Conservation (phyloP, 768 basidiomycete species). For the Rhodotorula paludigena region DNA sequence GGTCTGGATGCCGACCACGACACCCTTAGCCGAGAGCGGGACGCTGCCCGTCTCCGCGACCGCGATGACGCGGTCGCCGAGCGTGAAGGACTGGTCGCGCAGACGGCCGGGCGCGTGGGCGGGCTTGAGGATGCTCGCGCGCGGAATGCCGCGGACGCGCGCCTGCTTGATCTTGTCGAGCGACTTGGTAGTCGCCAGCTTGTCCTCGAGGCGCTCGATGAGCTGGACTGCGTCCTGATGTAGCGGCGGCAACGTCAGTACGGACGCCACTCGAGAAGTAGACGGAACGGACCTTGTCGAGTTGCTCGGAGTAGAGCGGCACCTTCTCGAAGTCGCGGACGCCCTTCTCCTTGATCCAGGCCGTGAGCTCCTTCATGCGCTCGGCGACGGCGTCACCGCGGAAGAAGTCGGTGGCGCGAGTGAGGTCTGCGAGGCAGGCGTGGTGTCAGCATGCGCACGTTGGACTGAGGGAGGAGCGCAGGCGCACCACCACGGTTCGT, state of each 20-base stretch:
- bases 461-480: background rate
- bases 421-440: slow-evolving; percentile 70
- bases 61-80: slow-evolving; percentile 94
- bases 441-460: background rate
- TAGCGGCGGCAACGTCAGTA: background rate
- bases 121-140: slow-evolving; percentile 88
- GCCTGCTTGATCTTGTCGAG: slow-evolving; percentile 73
- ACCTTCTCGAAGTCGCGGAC: slow-evolving; percentile 89
- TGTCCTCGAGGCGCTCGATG: slow-evolving; percentile 72
- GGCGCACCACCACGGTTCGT: slow-evolving; percentile 25
- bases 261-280: background rate
- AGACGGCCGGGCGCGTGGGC: slow-evolving; percentile 80
- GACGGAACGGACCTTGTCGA: slow-evolving; percentile 64
- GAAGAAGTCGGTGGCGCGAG: slow-evolving; percentile 59
- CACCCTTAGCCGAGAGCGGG: slow-evolving; percentile 83
- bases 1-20: slow-evolving; percentile 80
- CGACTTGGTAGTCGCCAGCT: slow-evolving; percentile 59
- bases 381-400: slow-evolving; percentile 56
- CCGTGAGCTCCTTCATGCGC: slow-evolving; percentile 67
- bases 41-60: slow-evolving; percentile 91
- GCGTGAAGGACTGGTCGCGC: slow-evolving; percentile 75
- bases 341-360: slow-evolving; percentile 80
- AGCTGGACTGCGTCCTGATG: slow-evolving; percentile 67
- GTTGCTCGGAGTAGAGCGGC: slow-evolving; percentile 81
- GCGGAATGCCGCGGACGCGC: slow-evolving; percentile 86